Evolutionary conservation across 2,329 filamentous ascomycete species (phyloP).

Genomic region (Orbilia oligospora): DNA sequence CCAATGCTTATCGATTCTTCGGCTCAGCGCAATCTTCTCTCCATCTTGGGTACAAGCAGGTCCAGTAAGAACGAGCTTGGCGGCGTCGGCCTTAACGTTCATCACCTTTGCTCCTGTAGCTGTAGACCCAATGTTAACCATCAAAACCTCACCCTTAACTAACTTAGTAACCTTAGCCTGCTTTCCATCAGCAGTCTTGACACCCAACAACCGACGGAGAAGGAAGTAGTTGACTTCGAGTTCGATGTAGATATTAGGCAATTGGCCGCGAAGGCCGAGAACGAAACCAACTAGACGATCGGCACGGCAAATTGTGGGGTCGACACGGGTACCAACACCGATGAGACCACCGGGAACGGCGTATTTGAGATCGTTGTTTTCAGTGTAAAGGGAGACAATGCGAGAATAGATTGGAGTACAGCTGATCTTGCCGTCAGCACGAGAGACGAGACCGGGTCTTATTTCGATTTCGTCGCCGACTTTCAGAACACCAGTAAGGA

Average conservation of each 20-base stretch:
- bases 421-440: slow-evolving; percentile 92
- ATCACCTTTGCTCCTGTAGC: slow-evolving; percentile 97
- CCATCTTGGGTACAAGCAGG: slow-evolving; percentile 97
- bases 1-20: slow-evolving; percentile 99
- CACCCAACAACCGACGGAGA: slow-evolving; percentile 91
- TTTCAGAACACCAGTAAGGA: slow-evolving; percentile 96
- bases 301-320: slow-evolving; percentile 97
- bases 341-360: slow-evolving; percentile 97
- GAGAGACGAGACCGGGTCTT: slow-evolving; percentile 96
- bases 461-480: slow-evolving; percentile 99
- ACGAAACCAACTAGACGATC: slow-evolving; percentile 99
- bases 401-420: slow-evolving; percentile 98
- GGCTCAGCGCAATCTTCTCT: slow-evolving; percentile 95
- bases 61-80: slow-evolving; percentile 91
- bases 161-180: slow-evolving; percentile 99
- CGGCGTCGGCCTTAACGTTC: slow-evolving; percentile 96
- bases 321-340: slow-evolving; percentile 96
- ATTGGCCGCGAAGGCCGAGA: slow-evolving; percentile 89
- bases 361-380: slow-evolving; percentile 98
- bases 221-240: slow-evolving; percentile 99
- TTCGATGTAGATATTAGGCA: slow-evolving; percentile 97
- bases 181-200: slow-evolving; percentile 97
- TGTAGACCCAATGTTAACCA: slow-evolving; percentile 99
- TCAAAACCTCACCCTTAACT: slow-evolving; percentile 97
- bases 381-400: slow-evolving; percentile 94